Conservation (phyloP, 306 rosid genomes). For the Cicer chorassanicum region DNA sequence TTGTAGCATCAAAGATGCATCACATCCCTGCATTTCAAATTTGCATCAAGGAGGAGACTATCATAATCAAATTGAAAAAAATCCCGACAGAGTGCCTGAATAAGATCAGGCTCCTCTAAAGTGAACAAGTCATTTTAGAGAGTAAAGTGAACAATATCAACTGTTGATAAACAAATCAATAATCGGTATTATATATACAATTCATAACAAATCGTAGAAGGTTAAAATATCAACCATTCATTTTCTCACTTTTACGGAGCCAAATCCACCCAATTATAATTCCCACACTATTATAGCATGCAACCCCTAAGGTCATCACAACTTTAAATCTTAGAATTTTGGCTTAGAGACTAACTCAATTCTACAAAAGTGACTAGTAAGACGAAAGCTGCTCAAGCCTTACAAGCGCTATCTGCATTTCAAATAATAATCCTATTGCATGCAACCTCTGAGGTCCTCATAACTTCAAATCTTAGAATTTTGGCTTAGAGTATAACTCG, state of each 20-base stretch:
- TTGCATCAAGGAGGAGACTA: background rate
- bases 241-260: no score
- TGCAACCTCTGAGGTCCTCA: constrained; percentile 9
- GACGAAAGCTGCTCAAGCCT: no score
- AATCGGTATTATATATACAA: no score
- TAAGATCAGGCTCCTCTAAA: no score
- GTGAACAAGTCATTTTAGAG: no score
- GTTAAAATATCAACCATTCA: no score
- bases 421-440: constrained; percentile 13
- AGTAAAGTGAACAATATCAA: no score
- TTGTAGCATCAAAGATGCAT: constrained; percentile 78
- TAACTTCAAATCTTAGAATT: background rate
- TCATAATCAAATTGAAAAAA: constrained; percentile 2
- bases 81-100: background rate
- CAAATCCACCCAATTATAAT: background rate
- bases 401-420: no score
- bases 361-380: no score
- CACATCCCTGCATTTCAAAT: constrained; percentile 71
- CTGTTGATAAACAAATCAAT: no score
- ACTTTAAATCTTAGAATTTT: background rate
- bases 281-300: constrained; percentile 24
- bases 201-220: no score
- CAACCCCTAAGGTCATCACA: background rate
- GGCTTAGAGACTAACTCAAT: background rate
- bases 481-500: background rate